These are phyloP conservation scores for Phytopythium vexans DNA, from an alignment of 352 stramenopile genomes.

Conservation along the genomic window DNA sequence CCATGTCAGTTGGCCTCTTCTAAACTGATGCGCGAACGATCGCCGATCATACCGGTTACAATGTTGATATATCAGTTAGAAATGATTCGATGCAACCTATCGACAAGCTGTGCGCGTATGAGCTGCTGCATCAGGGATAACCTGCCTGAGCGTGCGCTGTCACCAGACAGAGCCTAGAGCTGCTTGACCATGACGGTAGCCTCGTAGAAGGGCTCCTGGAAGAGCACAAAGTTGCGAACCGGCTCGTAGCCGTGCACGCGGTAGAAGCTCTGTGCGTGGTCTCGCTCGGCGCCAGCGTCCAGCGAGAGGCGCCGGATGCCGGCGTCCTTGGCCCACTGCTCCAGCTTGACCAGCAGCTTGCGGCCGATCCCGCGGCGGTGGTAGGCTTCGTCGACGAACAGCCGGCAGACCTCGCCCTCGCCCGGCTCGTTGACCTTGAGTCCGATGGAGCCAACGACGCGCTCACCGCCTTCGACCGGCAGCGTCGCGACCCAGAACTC, in stretches of 20 bases:
- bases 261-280: constrained; percentile 17
- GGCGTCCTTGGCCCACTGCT: constrained; percentile 11
- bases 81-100: no score
- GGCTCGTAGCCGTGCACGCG: constrained; percentile 17
- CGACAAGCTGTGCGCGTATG: no score
- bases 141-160: neutral
- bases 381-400: constrained; percentile 19
- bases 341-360: constrained; percentile 18
- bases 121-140: neutral
- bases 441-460: constrained; percentile 18
- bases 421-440: constrained; percentile 22
- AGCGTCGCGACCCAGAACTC: constrained; percentile 28
- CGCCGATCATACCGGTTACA: neutral
- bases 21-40: neutral
- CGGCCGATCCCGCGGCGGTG: constrained; percentile 13
- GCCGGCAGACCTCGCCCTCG: constrained; percentile 12
- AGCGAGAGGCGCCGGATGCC: constrained; percentile 16
- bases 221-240: constrained; percentile 11
- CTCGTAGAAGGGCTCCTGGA: constrained; percentile 18
- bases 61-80: neutral
- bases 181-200: constrained; percentile 19
- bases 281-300: constrained; percentile 14
- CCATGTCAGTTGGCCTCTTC: constrained; percentile 17
- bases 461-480: constrained; percentile 21
- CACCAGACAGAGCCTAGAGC: constrained; percentile 8